Base-by-base conservation (phyloP, 805 yeast species). In the Zygotorulaspora danielsina region DNA sequence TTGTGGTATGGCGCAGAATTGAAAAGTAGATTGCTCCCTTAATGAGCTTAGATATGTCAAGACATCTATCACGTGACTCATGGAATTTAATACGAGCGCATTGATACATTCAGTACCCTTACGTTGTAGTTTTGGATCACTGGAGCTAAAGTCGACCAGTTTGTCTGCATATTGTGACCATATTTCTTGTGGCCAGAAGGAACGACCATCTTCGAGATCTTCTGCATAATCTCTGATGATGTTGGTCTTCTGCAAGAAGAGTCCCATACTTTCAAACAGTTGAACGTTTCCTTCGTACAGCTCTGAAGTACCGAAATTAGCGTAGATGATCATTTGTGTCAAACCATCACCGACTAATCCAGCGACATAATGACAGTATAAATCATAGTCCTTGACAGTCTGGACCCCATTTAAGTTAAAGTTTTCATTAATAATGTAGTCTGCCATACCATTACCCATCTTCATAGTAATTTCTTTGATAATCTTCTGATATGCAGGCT, bases 391-490 rank as follows among this genome's bases (percentile, higher is more conserved):
- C 45, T 74, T 70, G 32, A 84, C 61, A 1, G 96, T 86, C 34
- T 68, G 69, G 33, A 93, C 80, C 2, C 97, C 97, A 45, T 78
- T 77, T 49, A 75, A 59, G 61, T 86, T 87, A 67, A 85, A 85
- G 46, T 81, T 73, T 36, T 83, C 93, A 55, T 82, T 79, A 53
- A 74, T 69, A 38, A 84, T 79, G 64, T 89, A 93, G 57, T 86
- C 88, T 21, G 97, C 97, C 98, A 93, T 93, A 40, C 98, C 98
- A 51, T 85, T 79, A 42, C 97, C 98, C 98, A 93, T 93, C 61
- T 81, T 72, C 41, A 69, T 51, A 33, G 96, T 80, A 52, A 88
- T 85, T 46, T 81, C 86, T 51, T 73, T 75, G 50, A 93, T 78
- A 26, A 88, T 79, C 39, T 74, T 83, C 65, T 84, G 89, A 64